Conservation (phyloP, 768 basidiomycete species). For the Leucogyrophana mollusca region DNA sequence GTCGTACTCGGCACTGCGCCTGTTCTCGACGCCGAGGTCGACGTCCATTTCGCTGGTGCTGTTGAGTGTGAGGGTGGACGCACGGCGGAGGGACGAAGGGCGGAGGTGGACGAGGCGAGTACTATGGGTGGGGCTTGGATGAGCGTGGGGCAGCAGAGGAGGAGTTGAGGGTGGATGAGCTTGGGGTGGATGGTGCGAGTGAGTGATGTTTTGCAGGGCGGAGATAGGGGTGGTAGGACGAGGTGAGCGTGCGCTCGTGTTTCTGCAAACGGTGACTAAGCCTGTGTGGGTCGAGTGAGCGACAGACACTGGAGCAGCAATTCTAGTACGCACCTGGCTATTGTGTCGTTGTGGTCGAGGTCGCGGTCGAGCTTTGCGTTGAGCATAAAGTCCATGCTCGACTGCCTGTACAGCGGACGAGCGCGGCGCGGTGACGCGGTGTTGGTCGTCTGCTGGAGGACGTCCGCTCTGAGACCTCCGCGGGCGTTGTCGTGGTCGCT, state of each 20-base stretch:
- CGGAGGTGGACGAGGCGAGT: conserved; percentile 39
- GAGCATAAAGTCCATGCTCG: conserved; percentile 85
- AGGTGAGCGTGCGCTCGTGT: conserved; percentile 56
- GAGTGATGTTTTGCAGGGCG: conserved; percentile 29
- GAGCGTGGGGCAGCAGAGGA: conserved; percentile 24
- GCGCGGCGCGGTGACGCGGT: conserved; percentile 45
- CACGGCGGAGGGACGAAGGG: conserved; percentile 41
- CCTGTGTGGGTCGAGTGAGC: conserved; percentile 34
- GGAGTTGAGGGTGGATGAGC: conserved; percentile 61
- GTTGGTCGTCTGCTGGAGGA: conserved; percentile 48
- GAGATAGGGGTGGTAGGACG: conserved; percentile 63
- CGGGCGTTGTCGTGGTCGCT: conserved; percentile 38
- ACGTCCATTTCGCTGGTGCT: conserved; percentile 16
- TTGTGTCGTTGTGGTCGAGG: conserved; percentile 41
- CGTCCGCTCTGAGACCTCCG: conserved; percentile 23
- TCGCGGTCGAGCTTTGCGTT: conserved; percentile 45
- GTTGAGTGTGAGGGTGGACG: conserved; percentile 30
- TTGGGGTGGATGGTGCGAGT: conserved; percentile 52
- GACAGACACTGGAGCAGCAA: conserved; percentile 10
- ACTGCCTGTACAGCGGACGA: conserved; percentile 69
- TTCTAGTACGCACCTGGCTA: conserved; percentile 65
- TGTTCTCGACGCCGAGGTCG: conserved; percentile 7
- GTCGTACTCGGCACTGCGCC: conserved; percentile 13
- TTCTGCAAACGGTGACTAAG: conserved; percentile 68
- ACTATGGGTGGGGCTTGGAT: too few species aligned